phyloP scores from a whole-genome alignment of 202 grass and related monocot genomes.

The Schoenoplectus triqueter region DNA sequence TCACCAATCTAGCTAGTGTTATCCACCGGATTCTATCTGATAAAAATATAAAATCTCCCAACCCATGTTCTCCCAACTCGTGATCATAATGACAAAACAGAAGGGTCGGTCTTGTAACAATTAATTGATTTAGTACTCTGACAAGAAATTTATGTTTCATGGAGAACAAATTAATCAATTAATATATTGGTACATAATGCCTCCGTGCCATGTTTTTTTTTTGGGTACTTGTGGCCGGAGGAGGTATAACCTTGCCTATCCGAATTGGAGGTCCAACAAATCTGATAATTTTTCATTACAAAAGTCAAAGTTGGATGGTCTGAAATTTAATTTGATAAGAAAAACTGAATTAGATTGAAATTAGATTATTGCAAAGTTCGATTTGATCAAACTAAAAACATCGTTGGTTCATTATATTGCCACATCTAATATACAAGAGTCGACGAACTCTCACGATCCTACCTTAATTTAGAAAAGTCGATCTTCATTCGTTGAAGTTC shows the following conservation, averaged over 20 bases:
- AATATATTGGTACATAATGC: neutral
- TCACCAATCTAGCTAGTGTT: neutral
- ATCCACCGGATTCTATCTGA: neutral
- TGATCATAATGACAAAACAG: conserved; percentile 22
- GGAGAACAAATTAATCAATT: neutral
- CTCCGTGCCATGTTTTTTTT: neutral
- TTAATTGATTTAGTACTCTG: conserved; percentile 9
- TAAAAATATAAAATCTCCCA: neutral
- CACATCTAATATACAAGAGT: too few relatives aligned
- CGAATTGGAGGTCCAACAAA: too few relatives aligned
- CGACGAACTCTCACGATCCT: too few relatives aligned
- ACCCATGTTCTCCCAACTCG: neutral
- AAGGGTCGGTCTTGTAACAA: neutral
- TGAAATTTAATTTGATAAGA: too few relatives aligned
- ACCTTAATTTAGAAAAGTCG: too few relatives aligned
- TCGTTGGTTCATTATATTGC: too few relatives aligned
- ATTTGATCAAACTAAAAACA: too few relatives aligned
- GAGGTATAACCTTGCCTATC: neutral
- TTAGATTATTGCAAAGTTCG: too few relatives aligned
- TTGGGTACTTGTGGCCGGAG: neutral
- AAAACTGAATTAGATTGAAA: too few relatives aligned
- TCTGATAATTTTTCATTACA: too few relatives aligned
- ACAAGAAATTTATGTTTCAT: neutral
- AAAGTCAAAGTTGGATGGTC: too few relatives aligned
- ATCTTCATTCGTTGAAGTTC: too few relatives aligned